A percentile compares a stretch with the other conserved stretches of the same genome.
These are phyloP conservation scores for Saccharum spontaneum DNA, from an alignment of 176 grass and related monocot genomes.

Conservation along the genomic window DNA sequence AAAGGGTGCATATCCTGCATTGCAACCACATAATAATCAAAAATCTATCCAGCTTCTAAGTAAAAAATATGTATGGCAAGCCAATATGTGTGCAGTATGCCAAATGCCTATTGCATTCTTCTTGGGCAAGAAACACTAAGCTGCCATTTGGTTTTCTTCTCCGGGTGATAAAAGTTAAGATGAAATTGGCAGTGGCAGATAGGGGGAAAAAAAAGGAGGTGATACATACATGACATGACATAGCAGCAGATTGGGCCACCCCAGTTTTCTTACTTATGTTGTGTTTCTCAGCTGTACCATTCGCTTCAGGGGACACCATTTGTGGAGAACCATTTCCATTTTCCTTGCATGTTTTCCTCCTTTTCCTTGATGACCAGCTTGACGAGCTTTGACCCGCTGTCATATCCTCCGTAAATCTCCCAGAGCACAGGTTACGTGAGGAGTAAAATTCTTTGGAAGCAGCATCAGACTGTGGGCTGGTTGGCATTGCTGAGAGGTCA, in stretches of 20 bases:
- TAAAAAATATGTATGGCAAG: not conserved
- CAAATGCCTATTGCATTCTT: not conserved
- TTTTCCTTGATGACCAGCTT: slow-evolving; percentile 36
- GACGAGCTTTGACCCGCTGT: not conserved
- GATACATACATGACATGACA: slow-evolving; percentile 60
- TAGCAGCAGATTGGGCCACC: slow-evolving; percentile 37
- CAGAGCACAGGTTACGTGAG: not conserved
- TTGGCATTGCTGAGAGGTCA: slow-evolving; percentile 67
- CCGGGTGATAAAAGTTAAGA: slow-evolving; percentile 10
- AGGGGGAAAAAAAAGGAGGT: not conserved
- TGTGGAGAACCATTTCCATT: slow-evolving; percentile 36
- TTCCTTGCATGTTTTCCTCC: slow-evolving; percentile 39
- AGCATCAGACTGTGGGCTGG: slow-evolving; percentile 35
- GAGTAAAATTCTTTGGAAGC: slow-evolving; percentile 27
- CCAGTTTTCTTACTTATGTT: slow-evolving; percentile 40
- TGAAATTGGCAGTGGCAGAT: slow-evolving; percentile 15
- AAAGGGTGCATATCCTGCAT: slow-evolving; percentile 55
- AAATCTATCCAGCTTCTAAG: not conserved
- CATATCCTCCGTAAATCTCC: not conserved
- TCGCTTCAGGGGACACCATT: slow-evolving; percentile 18
- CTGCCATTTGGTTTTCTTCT: slow-evolving; percentile 7
- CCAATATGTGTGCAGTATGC: not conserved
- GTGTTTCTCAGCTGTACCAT: slow-evolving; percentile 32
- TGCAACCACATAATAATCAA: slow-evolving; percentile 6
- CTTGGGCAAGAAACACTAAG: slow-evolving; percentile 1